These are phyloP conservation scores for Sphagnum magellanicum DNA, from an alignment of 228 moss, liverwort and hornwort genomes.

Conservation along the genomic window DNA sequence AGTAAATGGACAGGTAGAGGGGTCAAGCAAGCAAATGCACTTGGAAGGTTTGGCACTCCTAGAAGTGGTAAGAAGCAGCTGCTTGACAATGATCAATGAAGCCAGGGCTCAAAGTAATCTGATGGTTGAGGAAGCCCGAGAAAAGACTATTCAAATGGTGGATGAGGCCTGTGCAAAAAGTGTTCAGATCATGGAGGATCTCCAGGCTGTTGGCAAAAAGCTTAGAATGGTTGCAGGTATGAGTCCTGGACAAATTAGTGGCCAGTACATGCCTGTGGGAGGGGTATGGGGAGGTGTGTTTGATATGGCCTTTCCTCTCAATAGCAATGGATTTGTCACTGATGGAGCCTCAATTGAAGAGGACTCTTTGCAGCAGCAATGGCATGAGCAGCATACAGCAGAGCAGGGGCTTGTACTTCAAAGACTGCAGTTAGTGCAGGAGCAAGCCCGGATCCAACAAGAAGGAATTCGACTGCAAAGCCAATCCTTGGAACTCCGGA, in stretches of 20 bases:
- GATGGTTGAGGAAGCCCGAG: constrained; percentile 38
- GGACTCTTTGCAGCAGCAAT: constrained; percentile 15
- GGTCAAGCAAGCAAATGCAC: constrained; percentile 23
- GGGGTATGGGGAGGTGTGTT: neutral
- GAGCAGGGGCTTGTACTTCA: constrained; percentile 40
- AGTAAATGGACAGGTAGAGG: constrained; percentile 11
- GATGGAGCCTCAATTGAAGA: constrained; percentile 22
- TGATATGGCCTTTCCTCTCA: neutral
- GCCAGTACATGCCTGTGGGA: constrained; percentile 4
- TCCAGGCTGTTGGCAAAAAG: constrained; percentile 27
- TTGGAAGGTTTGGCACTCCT: constrained; percentile 37
- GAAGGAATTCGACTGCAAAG: constrained; percentile 33
- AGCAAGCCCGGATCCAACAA: constrained; percentile 49
- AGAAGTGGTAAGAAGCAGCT: constrained; percentile 36
- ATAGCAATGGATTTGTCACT: neutral
- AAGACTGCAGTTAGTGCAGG: constrained; percentile 46
- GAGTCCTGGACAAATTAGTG: constrained; percentile 20
- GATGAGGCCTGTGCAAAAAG: constrained; percentile 35
- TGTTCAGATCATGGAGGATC: constrained; percentile 41
- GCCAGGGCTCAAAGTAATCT: constrained; percentile 37
- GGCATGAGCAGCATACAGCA: constrained; percentile 40
- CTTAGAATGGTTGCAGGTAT: constrained; percentile 9
- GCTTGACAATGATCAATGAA: constrained; percentile 57
- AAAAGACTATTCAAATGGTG: constrained; percentile 33
- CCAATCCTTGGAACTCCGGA: constrained; percentile 7